A percentile compares a stretch with the other conserved stretches of the same genome.
Evolutionary conservation across 2,329 filamentous ascomycete genomes (phyloP).

Genomic region (Verticillium zaregamsianum): DNA sequence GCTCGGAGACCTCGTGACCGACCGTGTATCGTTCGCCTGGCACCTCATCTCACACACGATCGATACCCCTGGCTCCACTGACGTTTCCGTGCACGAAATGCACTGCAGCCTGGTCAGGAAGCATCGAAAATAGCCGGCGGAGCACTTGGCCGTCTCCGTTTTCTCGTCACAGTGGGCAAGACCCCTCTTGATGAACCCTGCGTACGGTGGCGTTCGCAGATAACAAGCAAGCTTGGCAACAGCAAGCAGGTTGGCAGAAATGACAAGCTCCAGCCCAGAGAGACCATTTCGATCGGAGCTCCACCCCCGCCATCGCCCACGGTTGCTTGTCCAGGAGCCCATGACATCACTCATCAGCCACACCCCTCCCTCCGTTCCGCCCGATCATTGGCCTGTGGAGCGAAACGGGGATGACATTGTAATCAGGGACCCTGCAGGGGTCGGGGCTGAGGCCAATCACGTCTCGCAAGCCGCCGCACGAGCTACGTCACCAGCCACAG

Average conservation of each 20-base stretch:
- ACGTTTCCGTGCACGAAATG: not conserved
- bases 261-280: not conserved
- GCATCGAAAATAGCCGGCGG: not conserved
- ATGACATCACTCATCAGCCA: slow-evolving; percentile 3
- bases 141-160: not conserved
- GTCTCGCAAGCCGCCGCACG: not conserved
- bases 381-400: not conserved
- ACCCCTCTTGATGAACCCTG: not conserved
- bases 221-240: not conserved
- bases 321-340: too few species aligned
- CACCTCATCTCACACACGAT: not conserved
- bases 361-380: not conserved
- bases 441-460: not conserved
- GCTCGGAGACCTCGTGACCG: not conserved
- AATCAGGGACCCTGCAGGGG: not conserved
- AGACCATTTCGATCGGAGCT: not conserved
- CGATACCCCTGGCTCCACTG: not conserved
- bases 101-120: not conserved
- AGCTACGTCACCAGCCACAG: slow-evolving; percentile 6
- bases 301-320: not conserved
- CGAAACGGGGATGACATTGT: not conserved
- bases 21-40: not conserved
- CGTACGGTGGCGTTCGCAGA: not conserved
- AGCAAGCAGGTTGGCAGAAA: not conserved
- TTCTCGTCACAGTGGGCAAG: not conserved